Conservation (phyloP, 495 filamentous ascomycete genomes). For the Bathelium albidoporum region DNA sequence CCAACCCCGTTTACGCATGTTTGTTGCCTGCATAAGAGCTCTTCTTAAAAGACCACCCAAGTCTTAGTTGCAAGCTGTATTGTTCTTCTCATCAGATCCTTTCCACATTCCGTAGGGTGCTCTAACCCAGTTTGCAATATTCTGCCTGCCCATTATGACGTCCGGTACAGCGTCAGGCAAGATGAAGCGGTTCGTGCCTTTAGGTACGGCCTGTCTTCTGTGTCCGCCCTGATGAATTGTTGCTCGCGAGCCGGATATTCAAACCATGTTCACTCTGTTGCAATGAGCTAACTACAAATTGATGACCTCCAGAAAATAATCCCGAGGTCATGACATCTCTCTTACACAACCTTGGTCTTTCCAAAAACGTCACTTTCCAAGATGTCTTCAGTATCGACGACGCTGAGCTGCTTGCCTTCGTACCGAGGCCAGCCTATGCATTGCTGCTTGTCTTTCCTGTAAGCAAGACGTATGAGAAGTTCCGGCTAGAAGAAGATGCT, state of each 20-base stretch:
- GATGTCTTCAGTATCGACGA: slow-evolving; percentile 48
- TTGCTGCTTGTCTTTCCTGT: slow-evolving; percentile 46
- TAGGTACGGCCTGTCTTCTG: slow-evolving; percentile 2
- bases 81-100: neutral
- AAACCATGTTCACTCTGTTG: neutral
- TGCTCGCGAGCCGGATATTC: neutral
- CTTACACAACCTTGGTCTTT: slow-evolving; percentile 44
- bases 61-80: neutral
- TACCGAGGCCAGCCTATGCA: slow-evolving; percentile 48
- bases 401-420: slow-evolving; percentile 44
- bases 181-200: neutral
- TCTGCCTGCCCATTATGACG: neutral
- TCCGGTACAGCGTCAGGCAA: neutral
- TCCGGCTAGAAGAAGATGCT: slow-evolving; percentile 31
- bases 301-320: slow-evolving; percentile 45
- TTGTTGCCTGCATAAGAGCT: neutral
- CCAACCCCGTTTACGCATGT: neutral
- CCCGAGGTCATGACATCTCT: slow-evolving; percentile 48
- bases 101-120: neutral
- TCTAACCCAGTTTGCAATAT: neutral
- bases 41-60: neutral
- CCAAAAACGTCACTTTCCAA: slow-evolving; percentile 43
- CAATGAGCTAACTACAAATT: neutral
- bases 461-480: slow-evolving; percentile 41
- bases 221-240: neutral